Evolutionary conservation across 129 eudicot genomes (phyloP).

Genomic region (Gnaphalium uliginosum): DNA sequence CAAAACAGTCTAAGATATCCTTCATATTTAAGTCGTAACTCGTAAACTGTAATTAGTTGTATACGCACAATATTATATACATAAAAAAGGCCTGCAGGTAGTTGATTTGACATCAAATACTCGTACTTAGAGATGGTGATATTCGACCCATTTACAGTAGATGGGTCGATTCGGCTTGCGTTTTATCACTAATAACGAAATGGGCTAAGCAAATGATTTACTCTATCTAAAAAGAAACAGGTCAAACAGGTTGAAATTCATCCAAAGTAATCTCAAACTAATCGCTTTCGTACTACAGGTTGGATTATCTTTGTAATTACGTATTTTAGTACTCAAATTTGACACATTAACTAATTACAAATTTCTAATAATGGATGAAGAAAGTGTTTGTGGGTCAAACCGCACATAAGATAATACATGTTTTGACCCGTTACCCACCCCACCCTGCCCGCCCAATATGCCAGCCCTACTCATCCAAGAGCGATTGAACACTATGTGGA

Average conservation of each 20-base stretch:
- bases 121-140: neutral
- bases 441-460: neutral
- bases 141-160: neutral
- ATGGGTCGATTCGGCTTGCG: neutral
- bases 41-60: neutral
- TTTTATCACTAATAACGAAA: neutral
- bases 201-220: neutral
- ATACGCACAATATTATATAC: neutral
- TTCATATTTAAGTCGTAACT: neutral
- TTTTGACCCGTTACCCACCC: neutral
- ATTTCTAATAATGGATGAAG: neutral
- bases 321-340: neutral
- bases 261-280: neutral
- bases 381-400: neutral
- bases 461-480: neutral
- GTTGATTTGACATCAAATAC: constrained; percentile 1
- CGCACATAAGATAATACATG: neutral
- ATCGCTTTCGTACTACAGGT: neutral
- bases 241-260: constrained; percentile 4
- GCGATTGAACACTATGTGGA: neutral
- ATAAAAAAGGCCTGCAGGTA: neutral
- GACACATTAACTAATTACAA: neutral
- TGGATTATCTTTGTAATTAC: neutral
- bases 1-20: neutral
- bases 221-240: neutral